A percentile compares a stretch with the other conserved stretches of the same genome.
Conservation (phyloP, 139 green algal species). For the Chlorella ohadii region DNA sequence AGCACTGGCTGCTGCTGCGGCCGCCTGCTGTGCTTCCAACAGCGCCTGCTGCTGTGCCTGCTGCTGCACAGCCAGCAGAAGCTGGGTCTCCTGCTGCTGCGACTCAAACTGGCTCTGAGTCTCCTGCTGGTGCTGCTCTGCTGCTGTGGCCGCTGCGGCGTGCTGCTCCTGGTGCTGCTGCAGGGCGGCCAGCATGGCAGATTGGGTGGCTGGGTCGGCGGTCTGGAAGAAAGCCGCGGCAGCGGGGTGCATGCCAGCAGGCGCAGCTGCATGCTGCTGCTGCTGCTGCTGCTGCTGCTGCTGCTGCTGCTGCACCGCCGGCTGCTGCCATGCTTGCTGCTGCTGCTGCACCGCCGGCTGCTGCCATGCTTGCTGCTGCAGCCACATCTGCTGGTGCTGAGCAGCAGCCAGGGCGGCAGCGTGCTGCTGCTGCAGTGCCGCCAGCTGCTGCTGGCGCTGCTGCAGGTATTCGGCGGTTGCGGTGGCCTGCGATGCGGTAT, state of each 20-base stretch:
- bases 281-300: constrained; percentile 1
- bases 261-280: not conserved
- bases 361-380: not conserved
- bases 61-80: not conserved
- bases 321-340: not conserved
- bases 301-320: not conserved
- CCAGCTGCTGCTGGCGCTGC: not conserved
- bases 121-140: not conserved
- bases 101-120: not conserved
- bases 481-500: not conserved
- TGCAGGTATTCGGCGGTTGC: not conserved
- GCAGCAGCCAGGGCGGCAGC: not conserved
- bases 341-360: not conserved
- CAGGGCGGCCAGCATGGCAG: not conserved
- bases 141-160: not conserved
- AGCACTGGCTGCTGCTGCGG: not conserved
- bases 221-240: not conserved
- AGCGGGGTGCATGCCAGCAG: not conserved
- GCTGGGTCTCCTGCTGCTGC: constrained; percentile 7
- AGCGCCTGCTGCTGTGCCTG: constrained; percentile 9
- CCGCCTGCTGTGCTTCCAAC: not conserved
- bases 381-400: not conserved
- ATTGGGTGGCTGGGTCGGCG: not conserved
- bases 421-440: not conserved
- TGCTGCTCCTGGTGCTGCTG: not conserved